These are phyloP conservation scores for Mytilinidion resinicola DNA, from an alignment of 495 filamentous ascomycete genomes.

Conservation along the genomic window DNA sequence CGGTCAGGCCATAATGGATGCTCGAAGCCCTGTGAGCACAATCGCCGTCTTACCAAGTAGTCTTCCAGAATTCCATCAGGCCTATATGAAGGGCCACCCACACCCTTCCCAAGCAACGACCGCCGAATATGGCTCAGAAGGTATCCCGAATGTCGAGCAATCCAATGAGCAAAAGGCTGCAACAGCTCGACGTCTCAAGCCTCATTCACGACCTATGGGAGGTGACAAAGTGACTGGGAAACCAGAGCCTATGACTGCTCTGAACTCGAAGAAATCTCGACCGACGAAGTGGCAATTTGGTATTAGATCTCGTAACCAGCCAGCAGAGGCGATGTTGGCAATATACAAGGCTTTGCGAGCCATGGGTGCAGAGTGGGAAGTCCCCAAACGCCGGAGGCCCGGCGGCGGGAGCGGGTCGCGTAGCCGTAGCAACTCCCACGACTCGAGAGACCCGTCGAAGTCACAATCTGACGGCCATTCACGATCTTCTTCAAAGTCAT, in stretches of 20 bases:
- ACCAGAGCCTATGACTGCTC: slow-evolving; percentile 52
- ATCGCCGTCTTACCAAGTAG: slow-evolving; percentile 87
- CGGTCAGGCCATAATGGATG: slow-evolving; percentile 17
- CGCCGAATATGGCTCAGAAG: neutral
- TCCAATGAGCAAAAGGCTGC: slow-evolving; percentile 70
- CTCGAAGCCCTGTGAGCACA: slow-evolving; percentile 54
- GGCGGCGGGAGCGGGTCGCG: slow-evolving; percentile 19
- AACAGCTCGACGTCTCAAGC: slow-evolving; percentile 68
- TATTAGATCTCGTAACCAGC: slow-evolving; percentile 86
- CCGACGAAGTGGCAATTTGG: slow-evolving; percentile 95
- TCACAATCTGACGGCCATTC: slow-evolving; percentile 20
- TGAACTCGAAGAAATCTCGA: slow-evolving; percentile 52
- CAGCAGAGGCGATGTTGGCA: slow-evolving; percentile 86
- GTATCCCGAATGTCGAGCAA: slow-evolving; percentile 27
- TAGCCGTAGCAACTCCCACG: slow-evolving; percentile 26
- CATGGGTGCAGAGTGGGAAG: slow-evolving; percentile 82
- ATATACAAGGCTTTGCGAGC: slow-evolving; percentile 85
- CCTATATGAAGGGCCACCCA: slow-evolving; percentile 66
- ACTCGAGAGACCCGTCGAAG: slow-evolving; percentile 7
- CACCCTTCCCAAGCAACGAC: slow-evolving; percentile 10
- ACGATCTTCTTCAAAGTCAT: slow-evolving; percentile 17
- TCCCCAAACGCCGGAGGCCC: slow-evolving; percentile 40
- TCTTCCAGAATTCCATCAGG: slow-evolving; percentile 80
- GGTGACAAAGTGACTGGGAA: slow-evolving; percentile 56
- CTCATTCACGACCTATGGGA: slow-evolving; percentile 59